Conservation (phyloP, 192 early-diverging fungal species). For the Linnemannia hyalina region DNA sequence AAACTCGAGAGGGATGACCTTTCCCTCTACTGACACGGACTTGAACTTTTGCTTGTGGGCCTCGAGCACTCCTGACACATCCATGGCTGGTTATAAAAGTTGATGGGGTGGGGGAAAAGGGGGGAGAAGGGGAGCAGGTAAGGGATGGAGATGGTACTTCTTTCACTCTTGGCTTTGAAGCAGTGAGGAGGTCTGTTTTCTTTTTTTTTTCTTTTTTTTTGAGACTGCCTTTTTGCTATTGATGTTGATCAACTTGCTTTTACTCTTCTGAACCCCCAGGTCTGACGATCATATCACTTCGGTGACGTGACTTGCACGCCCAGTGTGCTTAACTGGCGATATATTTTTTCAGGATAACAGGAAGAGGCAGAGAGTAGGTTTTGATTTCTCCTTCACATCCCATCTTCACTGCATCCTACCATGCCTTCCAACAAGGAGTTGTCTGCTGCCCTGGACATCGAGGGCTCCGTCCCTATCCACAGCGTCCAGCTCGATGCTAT, state of each 20-base stretch:
- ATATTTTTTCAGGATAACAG: slow-evolving; percentile 6
- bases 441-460: slow-evolving; percentile 71
- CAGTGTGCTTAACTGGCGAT: no score
- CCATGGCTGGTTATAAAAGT: slow-evolving; percentile 60
- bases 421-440: slow-evolving; percentile 58
- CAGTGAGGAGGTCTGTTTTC: background rate
- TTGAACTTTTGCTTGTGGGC: slow-evolving; percentile 76
- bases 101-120: background rate
- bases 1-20: slow-evolving; percentile 85
- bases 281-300: no score
- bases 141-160: slow-evolving; percentile 3
- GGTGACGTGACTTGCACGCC: no score
- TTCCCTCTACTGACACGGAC: slow-evolving; percentile 74
- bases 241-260: slow-evolving; percentile 1
- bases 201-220: slow-evolving; percentile 24
- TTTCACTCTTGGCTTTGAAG: background rate
- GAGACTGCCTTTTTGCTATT: slow-evolving; percentile 9
- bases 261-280: background rate
- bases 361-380: background rate
- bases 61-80: slow-evolving; percentile 76
- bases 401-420: slow-evolving; percentile 26
- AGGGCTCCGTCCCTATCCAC: slow-evolving; percentile 66
- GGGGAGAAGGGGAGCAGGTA: background rate
- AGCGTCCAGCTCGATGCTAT: slow-evolving; percentile 82
- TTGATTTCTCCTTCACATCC: slow-evolving; percentile 16